Evolutionary conservation across 306 rosid species (phyloP).

Genomic region (Lathyrus sativus): DNA sequence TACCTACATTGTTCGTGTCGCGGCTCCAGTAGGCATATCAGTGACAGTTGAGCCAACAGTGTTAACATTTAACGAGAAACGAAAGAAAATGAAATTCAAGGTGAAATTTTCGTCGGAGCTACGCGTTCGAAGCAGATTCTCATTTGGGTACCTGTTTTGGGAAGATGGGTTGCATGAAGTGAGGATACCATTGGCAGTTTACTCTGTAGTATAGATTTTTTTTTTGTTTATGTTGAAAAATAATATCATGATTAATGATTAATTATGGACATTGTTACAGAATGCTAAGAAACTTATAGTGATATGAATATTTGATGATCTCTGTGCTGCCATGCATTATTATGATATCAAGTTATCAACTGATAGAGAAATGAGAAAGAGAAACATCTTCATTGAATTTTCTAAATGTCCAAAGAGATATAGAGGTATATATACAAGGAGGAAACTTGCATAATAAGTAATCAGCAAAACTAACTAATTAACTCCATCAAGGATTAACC

Average conservation of each 20-base stretch:
- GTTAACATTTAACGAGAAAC: constrained; percentile 44
- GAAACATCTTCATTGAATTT: no score
- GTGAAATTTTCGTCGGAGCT: constrained; percentile 45
- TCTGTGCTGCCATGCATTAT: not conserved
- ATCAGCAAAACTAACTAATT: no score
- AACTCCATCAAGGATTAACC: no score
- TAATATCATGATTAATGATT: not conserved
- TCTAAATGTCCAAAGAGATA: no score
- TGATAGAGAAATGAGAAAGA: no score
- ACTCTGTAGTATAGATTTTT: constrained; percentile 42
- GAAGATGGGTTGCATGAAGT: constrained; percentile 58
- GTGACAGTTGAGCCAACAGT: constrained; percentile 48
- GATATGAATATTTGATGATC: not conserved
- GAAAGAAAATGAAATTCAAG: constrained; percentile 49
- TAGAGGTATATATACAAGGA: no score
- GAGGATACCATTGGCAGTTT: constrained; percentile 52
- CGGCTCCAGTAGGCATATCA: constrained; percentile 46
- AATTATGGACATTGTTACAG: not conserved
- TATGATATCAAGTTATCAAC: no score
- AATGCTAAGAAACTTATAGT: not conserved
- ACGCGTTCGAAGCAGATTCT: constrained; percentile 51
- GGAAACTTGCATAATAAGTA: no score
- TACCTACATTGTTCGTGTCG: constrained; percentile 46
- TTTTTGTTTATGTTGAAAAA: constrained; percentile 42
- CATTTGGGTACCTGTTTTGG: constrained; percentile 64